These are phyloP conservation scores for Solanum chmielewskii DNA, from an alignment of 257 asterid genomes.

Conservation along the genomic window DNA sequence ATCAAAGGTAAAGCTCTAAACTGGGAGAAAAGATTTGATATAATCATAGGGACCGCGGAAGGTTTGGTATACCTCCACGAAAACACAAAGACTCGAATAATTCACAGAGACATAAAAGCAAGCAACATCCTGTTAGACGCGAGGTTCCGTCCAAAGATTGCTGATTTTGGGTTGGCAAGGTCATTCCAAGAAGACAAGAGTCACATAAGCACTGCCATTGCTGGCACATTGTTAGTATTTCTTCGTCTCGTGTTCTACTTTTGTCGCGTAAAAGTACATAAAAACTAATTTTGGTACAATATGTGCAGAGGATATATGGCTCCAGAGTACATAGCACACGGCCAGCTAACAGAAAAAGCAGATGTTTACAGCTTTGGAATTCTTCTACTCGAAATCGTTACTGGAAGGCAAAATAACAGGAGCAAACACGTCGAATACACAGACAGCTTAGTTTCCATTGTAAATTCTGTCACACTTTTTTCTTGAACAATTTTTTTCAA, in stretches of 20 bases:
- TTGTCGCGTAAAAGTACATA: background rate
- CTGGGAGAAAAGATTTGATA: conserved; percentile 38
- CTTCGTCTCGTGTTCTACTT: background rate
- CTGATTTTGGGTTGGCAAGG: conserved; percentile 41
- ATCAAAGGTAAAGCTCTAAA: conserved; percentile 20
- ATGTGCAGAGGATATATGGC: conserved; percentile 35
- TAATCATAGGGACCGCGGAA: conserved; percentile 28
- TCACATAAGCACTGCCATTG: conserved; percentile 38
- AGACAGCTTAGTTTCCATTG: conserved; percentile 17
- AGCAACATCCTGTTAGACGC: conserved; percentile 35
- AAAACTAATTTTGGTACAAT: background rate
- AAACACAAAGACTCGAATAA: conserved; percentile 18
- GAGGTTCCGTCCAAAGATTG: conserved; percentile 24
- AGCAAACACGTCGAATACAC: conserved; percentile 23
- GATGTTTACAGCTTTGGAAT: conserved; percentile 36
- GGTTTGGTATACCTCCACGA: conserved; percentile 40
- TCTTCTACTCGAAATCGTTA: conserved; percentile 21
- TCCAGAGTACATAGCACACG: conserved; percentile 35
- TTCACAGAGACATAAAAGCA: conserved; percentile 36
- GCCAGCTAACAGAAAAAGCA: conserved; percentile 30
- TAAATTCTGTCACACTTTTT: background rate
- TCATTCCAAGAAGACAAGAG: conserved; percentile 42
- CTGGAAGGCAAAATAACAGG: conserved; percentile 26
- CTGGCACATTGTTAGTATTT: conserved; percentile 29
- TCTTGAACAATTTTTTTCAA: background rate